These are phyloP conservation scores for Cyclotella distinguenda DNA, from an alignment of 108 stramenopile species.

Conservation along the genomic window DNA sequence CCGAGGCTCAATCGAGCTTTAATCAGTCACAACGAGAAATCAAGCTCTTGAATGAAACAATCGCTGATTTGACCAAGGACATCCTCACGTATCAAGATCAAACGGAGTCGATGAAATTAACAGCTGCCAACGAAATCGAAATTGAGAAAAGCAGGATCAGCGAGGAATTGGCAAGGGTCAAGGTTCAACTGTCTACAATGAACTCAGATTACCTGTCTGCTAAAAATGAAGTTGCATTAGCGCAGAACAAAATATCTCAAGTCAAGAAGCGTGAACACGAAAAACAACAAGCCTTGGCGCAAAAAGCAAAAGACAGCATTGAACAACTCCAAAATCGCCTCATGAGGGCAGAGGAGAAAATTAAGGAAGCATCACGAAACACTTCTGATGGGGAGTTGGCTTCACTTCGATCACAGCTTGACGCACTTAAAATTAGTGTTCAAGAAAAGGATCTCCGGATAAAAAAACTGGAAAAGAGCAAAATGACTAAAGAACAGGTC, in stretches of 20 bases:
- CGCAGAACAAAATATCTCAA: conserved; percentile 34
- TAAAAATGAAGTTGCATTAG: conserved; percentile 33
- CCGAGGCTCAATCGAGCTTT: conserved; percentile 26
- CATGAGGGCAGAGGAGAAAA: conserved; percentile 4
- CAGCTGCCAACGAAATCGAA: conserved; percentile 26
- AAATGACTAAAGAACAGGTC: conserved; percentile 75
- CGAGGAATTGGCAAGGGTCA: conserved; percentile 34
- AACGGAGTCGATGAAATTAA: conserved; percentile 24
- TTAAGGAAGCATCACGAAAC: conserved; percentile 16
- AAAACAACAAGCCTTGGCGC: conserved; percentile 35
- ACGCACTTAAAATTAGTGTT: conserved; percentile 45
- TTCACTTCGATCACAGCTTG: conserved; percentile 35
- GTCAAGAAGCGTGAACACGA: conserved; percentile 31
- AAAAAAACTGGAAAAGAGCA: conserved; percentile 70
- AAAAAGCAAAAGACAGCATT: conserved; percentile 34
- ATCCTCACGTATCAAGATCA: conserved; percentile 38
- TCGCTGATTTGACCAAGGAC: conserved; percentile 36
- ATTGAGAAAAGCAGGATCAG: conserved; percentile 37
- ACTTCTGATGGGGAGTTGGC: conserved; percentile 5
- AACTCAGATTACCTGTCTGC: conserved; percentile 35
- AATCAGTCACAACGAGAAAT: conserved; percentile 29
- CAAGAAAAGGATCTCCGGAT: conserved; percentile 72
- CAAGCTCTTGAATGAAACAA: conserved; percentile 27
- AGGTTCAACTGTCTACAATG: conserved; percentile 20
- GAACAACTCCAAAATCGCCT: conserved; percentile 11